phyloP scores from a whole-genome alignment of 495 filamentous ascomycete genomes.

The Parachaetomium inaequale region DNA sequence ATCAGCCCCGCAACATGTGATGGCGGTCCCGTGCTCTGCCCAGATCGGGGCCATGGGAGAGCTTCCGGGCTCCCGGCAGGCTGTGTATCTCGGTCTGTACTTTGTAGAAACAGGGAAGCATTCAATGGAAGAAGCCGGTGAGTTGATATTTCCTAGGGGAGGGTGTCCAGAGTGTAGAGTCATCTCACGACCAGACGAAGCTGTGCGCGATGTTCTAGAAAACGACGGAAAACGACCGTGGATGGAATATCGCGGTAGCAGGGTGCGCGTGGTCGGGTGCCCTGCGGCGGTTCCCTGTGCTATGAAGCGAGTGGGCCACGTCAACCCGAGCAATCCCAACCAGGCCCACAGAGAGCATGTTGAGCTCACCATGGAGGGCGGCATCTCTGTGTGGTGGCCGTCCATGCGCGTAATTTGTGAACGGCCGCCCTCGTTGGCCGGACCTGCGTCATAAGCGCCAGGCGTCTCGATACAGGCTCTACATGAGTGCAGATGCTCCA shows the following conservation, averaged over 20 bases:
- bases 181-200: neutral
- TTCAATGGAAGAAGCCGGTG: neutral
- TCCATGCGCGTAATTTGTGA: neutral
- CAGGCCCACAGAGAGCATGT: neutral
- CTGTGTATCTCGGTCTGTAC: neutral
- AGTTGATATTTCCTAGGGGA: neutral
- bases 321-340: neutral
- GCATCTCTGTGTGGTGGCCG: neutral
- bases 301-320: too few relatives aligned
- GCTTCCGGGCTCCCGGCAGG: neutral
- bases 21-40: constrained; percentile 1
- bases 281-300: neutral
- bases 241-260: neutral
- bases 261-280: neutral
- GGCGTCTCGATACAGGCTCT: neutral
- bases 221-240: too few relatives aligned
- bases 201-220: neutral
- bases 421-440: constrained; percentile 2
- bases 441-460: constrained; percentile 15
- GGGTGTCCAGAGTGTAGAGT: neutral
- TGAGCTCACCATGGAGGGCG: neutral
- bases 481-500: neutral
- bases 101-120: neutral
- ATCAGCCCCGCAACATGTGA: neutral
- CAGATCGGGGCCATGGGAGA: neutral